Evolutionary conservation across 495 filamentous ascomycete genomes (phyloP).

Genomic region (Neurospora sp.): DNA sequence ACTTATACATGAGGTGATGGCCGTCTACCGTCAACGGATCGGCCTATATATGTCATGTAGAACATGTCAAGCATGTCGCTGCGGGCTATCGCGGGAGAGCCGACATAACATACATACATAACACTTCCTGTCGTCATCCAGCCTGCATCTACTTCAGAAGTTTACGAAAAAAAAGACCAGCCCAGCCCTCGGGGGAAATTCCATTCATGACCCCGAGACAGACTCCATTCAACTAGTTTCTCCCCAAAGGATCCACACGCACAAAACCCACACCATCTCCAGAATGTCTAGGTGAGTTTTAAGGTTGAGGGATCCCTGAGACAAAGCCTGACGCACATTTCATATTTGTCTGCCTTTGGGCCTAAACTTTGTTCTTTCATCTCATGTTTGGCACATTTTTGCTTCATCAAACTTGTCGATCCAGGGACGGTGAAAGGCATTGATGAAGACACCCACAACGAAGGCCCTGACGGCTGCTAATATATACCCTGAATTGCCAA

Average conservation of each 20-base stretch:
- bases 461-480: not conserved
- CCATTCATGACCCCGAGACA: not conserved
- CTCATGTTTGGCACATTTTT: not conserved
- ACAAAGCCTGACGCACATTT: not conserved
- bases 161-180: not conserved
- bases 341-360: not conserved
- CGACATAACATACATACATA: not conserved
- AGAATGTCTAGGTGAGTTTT: not conserved
- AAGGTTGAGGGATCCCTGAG: not conserved
- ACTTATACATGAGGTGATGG: not conserved
- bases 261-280: not conserved
- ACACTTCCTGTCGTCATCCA: not conserved
- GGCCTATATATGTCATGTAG: not conserved
- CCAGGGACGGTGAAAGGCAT: conserved; percentile 4
- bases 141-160: not conserved
- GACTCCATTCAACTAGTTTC: not conserved
- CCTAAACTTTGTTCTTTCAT: not conserved
- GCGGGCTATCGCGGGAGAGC: not conserved
- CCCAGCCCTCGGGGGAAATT: not conserved
- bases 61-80: not conserved
- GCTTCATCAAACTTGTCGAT: conserved; percentile 9
- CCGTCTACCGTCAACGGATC: not conserved
- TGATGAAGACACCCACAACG: conserved; percentile 2
- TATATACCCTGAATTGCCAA: not conserved
- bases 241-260: not conserved